Evolutionary conservation across 2,329 filamentous ascomycete species (phyloP).

Genomic region (Microdochium bolleyi): DNA sequence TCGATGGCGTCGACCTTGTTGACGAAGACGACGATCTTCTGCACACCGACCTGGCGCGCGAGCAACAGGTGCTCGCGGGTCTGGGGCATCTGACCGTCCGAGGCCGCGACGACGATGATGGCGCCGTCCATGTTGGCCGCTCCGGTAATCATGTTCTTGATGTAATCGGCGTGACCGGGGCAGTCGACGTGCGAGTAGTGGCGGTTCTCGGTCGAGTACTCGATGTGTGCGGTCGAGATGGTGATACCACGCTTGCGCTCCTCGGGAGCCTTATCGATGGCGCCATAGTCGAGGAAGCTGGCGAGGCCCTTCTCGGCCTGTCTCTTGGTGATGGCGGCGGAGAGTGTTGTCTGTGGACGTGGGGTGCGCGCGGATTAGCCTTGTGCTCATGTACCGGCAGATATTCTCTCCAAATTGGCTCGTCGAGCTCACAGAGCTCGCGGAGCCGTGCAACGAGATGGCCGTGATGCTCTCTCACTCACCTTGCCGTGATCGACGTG

Average conservation of each 20-base stretch:
- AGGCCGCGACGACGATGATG: slow-evolving; percentile 96
- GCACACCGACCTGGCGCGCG: slow-evolving; percentile 94
- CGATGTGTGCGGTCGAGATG: slow-evolving; percentile 96
- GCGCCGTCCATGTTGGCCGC: slow-evolving; percentile 99
- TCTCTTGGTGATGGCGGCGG: slow-evolving; percentile 96
- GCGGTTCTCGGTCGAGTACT: slow-evolving; percentile 88
- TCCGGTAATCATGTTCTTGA: slow-evolving; percentile 99
- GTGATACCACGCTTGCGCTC: slow-evolving; percentile 99
- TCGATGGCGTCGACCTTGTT: slow-evolving; percentile 99
- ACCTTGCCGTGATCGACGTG: slow-evolving; percentile 99
- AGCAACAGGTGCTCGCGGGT: slow-evolving; percentile 97
- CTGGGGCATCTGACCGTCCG: slow-evolving; percentile 99
- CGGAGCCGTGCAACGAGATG: too few species aligned
- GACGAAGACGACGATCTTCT: slow-evolving; percentile 97
- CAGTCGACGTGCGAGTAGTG: slow-evolving; percentile 99
- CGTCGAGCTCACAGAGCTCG: background rate
- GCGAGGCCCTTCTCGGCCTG: slow-evolving; percentile 92
- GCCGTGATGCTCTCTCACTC: slow-evolving; percentile 17
- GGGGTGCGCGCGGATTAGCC: background rate
- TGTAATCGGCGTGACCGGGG: slow-evolving; percentile 99
- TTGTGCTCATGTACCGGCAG: background rate
- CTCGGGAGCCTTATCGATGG: slow-evolving; percentile 98
- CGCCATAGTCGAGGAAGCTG: slow-evolving; percentile 91
- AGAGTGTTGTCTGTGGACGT: slow-evolving; percentile 75
- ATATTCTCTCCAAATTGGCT: background rate